These are phyloP conservation scores for Phaffia tasmanica DNA, from an alignment of 768 basidiomycete genomes.

Conservation along the genomic window DNA sequence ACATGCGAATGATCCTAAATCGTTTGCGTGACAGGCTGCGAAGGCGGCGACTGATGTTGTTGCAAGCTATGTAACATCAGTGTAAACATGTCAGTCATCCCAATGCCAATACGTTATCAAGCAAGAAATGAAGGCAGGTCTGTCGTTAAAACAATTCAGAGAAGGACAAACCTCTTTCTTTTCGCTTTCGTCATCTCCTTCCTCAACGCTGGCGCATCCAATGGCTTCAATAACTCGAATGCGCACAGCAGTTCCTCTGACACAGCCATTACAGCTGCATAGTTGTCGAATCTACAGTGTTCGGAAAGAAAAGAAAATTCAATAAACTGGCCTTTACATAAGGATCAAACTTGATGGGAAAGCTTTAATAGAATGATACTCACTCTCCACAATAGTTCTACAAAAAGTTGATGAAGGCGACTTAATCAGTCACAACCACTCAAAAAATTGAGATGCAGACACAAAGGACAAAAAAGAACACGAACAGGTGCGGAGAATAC, in stretches of 20 bases:
- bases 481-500: constrained; percentile 95
- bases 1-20: constrained; percentile 6
- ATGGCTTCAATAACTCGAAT: constrained; percentile 90
- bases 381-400: constrained; percentile 38
- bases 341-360: constrained; percentile 19
- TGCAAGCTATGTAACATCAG: constrained; percentile 32
- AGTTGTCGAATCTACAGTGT: constrained; percentile 71
- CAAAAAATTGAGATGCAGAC: background rate
- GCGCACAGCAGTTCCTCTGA: constrained; percentile 95
- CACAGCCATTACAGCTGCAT: constrained; percentile 57
- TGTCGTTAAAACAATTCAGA: background rate
- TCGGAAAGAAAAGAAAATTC: constrained; percentile 21
- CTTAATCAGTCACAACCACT: background rate
- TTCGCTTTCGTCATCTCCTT: constrained; percentile 99
- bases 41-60: constrained; percentile 38
- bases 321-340: constrained; percentile 19
- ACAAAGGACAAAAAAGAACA: constrained; percentile 26
- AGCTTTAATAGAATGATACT: constrained; percentile 4
- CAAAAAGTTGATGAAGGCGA: background rate
- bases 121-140: background rate
- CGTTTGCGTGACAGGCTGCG: constrained; percentile 27
- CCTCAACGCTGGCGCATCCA: constrained; percentile 84
- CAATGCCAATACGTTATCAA: constrained; percentile 32
- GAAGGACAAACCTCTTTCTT: constrained; percentile 68
- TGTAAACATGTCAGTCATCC: constrained; percentile 11